phyloP scores from a whole-genome alignment of 331 rosid species.

The Saraca asoca region DNA sequence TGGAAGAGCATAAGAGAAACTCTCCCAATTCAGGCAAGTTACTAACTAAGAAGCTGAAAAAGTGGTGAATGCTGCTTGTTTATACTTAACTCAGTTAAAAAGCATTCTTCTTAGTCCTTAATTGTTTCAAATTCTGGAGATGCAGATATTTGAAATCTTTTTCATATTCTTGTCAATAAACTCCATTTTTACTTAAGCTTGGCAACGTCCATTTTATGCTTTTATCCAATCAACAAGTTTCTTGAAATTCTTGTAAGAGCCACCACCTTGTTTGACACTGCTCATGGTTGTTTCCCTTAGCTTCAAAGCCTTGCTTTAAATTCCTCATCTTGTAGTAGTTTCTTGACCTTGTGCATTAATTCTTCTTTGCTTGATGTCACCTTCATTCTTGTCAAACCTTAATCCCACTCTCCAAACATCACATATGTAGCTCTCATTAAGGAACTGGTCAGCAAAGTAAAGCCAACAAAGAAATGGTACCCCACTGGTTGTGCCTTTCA shows the following conservation, averaged over 20 bases:
- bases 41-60: too few relatives aligned
- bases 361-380: constrained; percentile 28
- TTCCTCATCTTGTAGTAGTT: constrained; percentile 31
- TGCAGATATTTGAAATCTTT: too few relatives aligned
- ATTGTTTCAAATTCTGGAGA: too few relatives aligned
- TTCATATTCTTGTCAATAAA: background rate
- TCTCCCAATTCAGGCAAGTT: too few relatives aligned
- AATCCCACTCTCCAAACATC: constrained; percentile 50
- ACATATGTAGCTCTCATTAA: constrained; percentile 43
- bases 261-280: constrained; percentile 42
- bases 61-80: too few relatives aligned
- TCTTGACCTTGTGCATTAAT: constrained; percentile 33
- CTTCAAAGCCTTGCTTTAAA: constrained; percentile 34
- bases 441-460: constrained; percentile 53
- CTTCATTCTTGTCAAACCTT: constrained; percentile 23
- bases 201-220: background rate
- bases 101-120: too few relatives aligned
- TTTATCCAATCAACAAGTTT: constrained; percentile 41
- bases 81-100: too few relatives aligned
- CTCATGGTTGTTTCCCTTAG: constrained; percentile 23
- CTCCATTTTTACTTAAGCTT: background rate
- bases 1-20: too few relatives aligned
- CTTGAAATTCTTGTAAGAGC: constrained; percentile 38
- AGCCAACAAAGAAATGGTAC: constrained; percentile 56
- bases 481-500: too few relatives aligned